Conservation (phyloP, 2,329 filamentous ascomycete species). For the Trichocomaceae sp. region DNA sequence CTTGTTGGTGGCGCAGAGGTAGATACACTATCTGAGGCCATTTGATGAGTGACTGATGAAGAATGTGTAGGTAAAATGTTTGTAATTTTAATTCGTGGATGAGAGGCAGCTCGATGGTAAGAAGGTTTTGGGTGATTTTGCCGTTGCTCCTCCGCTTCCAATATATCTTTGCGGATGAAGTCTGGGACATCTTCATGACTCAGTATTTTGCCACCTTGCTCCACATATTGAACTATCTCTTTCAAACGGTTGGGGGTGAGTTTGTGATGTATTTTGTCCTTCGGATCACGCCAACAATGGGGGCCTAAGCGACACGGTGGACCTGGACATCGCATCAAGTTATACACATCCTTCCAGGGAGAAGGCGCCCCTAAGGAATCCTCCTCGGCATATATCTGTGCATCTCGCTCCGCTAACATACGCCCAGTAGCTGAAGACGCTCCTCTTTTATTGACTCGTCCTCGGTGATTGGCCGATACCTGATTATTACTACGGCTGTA, state of each 20-base stretch:
- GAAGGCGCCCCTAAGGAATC: background rate
- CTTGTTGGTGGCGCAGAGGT: background rate
- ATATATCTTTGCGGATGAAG: background rate
- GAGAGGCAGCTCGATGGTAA: background rate
- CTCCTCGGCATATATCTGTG: background rate
- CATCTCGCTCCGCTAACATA: background rate
- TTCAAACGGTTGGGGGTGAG: background rate
- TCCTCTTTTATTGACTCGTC: background rate
- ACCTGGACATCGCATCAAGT: background rate
- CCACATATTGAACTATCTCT: background rate
- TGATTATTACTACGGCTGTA: background rate
- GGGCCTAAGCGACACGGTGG: background rate
- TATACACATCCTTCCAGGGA: background rate
- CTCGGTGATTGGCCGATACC: background rate
- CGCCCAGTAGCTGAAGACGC: background rate
- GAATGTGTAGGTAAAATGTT: background rate
- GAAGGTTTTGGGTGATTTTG: background rate
- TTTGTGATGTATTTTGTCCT: background rate
- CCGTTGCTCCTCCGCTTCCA: background rate
- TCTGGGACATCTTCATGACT: background rate
- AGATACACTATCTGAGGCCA: background rate
- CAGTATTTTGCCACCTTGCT: background rate
- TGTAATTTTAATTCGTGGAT: background rate
- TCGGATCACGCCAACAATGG: background rate
- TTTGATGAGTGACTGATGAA: background rate